Percentiles rank a stretch among this genome's conserved stretches.
These are phyloP conservation scores for Rhazya stricta DNA, from an alignment of 257 asterid genomes.

Conservation along the genomic window DNA sequence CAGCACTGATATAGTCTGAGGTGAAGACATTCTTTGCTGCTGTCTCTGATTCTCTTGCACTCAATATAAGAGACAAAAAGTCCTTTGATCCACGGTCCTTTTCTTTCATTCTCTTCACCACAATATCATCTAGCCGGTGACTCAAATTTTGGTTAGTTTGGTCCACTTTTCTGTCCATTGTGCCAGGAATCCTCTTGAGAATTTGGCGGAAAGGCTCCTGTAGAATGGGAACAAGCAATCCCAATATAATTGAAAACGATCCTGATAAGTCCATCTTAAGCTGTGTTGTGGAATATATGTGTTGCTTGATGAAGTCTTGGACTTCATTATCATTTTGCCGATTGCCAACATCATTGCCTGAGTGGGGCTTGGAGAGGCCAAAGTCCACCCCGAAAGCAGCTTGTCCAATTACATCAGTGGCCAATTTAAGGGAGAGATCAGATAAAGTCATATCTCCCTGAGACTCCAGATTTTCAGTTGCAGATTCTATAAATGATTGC, in stretches of 20 bases:
- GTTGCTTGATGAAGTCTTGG: conserved; percentile 75
- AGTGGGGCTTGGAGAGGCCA: conserved; percentile 63
- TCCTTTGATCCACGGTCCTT: conserved; percentile 48
- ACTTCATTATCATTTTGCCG: conserved; percentile 36
- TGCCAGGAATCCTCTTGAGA: conserved; percentile 76
- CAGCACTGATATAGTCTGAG: conserved; percentile 78
- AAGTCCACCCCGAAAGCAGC: conserved; percentile 95
- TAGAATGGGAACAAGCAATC: conserved; percentile 65
- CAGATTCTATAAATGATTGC: conserved; percentile 66
- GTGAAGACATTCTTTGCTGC: conserved; percentile 56
- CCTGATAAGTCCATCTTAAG: conserved; percentile 96
- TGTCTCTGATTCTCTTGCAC: conserved; percentile 55
- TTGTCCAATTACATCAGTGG: conserved; percentile 84
- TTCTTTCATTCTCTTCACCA: conserved; percentile 45
- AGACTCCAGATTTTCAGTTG: conserved; percentile 53
- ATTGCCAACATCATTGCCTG: conserved; percentile 9
- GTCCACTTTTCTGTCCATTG: conserved; percentile 78
- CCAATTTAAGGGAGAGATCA: conserved; percentile 75
- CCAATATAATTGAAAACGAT: conserved; percentile 71
- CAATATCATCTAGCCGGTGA: conserved; percentile 57
- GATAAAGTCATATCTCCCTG: conserved; percentile 56
- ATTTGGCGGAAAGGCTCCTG: conserved; percentile 89
- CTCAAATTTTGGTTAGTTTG: conserved; percentile 53
- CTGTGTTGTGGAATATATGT: conserved; percentile 81
- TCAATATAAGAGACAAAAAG: conserved; percentile 67